A percentile compares a stretch with the other conserved stretches of the same genome.
Conservation (phyloP, 2,329 filamentous ascomycete species). For the Periconia macrospinosa region DNA sequence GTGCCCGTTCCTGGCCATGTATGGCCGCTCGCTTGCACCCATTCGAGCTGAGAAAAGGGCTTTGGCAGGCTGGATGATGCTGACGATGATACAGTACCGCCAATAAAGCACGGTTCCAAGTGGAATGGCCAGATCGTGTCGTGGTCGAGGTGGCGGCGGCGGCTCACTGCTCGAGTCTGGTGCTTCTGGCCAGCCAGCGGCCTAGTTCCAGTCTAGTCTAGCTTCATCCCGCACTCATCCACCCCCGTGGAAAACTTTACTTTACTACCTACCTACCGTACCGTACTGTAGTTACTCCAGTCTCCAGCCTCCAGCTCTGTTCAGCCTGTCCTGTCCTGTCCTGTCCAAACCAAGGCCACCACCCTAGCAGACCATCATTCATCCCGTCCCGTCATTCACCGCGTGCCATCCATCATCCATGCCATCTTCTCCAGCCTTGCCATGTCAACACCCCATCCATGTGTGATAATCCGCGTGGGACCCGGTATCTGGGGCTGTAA, state of each 20-base stretch:
- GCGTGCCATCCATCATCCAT: not conserved
- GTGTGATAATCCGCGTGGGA: slow-evolving; percentile 14
- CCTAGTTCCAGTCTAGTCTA: no score
- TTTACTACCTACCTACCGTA: no score
- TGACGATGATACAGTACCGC: slow-evolving; percentile 8
- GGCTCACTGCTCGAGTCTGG: no score
- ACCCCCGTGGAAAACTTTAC: slow-evolving; percentile 22
- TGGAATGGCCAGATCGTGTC: slow-evolving; percentile 13
- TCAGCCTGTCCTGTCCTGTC: not conserved
- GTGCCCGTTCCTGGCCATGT: no score
- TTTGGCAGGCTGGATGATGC: slow-evolving; percentile 8
- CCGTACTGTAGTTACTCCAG: no score
- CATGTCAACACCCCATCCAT: not conserved
- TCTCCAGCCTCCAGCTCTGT: slow-evolving; percentile 1
- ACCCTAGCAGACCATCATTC: no score
- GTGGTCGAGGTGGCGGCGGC: not conserved
- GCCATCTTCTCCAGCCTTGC: not conserved
- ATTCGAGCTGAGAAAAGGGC: not conserved
- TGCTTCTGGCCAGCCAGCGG: slow-evolving; percentile 22
- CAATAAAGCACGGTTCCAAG: slow-evolving; percentile 15
- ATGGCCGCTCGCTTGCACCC: not conserved
- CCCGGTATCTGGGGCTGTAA: slow-evolving; percentile 27
- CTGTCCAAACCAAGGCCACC: no score
- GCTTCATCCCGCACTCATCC: slow-evolving; percentile 20
- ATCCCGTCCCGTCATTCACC: not conserved